Percentiles rank a stretch among this genome's conserved stretches.
These are phyloP conservation scores for Hagleromyces aurorensis DNA, from an alignment of 805 yeast species.

Conservation along the genomic window DNA sequence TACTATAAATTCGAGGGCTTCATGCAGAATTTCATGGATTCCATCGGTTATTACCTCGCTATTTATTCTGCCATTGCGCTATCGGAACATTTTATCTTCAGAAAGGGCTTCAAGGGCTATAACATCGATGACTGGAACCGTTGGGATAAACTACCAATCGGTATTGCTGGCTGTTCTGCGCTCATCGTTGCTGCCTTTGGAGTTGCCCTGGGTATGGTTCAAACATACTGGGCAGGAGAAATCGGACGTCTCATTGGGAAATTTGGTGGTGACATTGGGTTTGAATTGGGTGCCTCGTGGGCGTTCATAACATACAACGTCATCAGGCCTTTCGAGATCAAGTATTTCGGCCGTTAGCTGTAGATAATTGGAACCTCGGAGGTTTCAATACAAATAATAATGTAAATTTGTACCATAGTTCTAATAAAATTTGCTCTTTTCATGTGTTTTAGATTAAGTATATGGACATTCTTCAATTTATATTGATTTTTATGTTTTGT, in stretches of 20 bases:
- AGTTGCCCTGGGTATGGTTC: slow-evolving; percentile 78
- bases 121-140: slow-evolving; percentile 54
- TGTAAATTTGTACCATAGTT: no score
- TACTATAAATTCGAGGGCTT: slow-evolving; percentile 66
- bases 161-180: slow-evolving; percentile 69
- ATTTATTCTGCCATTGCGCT: slow-evolving; percentile 67
- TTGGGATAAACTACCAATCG: slow-evolving; percentile 55
- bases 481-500: no score
- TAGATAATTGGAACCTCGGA: no score
- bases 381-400: no score
- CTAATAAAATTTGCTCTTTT: no score
- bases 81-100: slow-evolving; percentile 77
- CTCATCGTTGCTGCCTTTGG: slow-evolving; percentile 82
- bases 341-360: slow-evolving; percentile 46
- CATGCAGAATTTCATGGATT: slow-evolving; percentile 79
- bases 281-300: slow-evolving; percentile 66
- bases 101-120: slow-evolving; percentile 54
- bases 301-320: slow-evolving; percentile 55
- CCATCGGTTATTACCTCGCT: slow-evolving; percentile 87
- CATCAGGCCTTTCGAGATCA: slow-evolving; percentile 60
- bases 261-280: slow-evolving; percentile 59
- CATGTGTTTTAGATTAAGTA: no score
- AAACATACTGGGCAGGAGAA: slow-evolving; percentile 74
- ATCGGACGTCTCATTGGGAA: slow-evolving; percentile 52
- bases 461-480: no score